phyloP scores from a whole-genome alignment of 2,329 filamentous ascomycete species.

The Exophiala calicioides region DNA sequence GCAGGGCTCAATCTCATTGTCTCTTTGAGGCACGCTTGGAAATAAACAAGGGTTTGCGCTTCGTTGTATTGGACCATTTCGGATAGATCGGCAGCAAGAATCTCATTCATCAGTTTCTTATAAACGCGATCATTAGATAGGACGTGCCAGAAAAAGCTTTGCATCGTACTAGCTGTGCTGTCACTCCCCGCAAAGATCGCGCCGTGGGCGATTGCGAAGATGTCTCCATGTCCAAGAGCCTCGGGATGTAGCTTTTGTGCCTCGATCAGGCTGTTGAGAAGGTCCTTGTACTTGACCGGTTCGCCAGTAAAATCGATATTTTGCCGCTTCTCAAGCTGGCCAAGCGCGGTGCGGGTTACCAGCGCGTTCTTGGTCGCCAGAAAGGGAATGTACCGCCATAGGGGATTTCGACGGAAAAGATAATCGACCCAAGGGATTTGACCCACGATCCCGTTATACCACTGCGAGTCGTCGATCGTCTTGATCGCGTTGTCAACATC shows the following conservation, averaged over 20 bases:
- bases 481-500: constrained; percentile 56
- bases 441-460: constrained; percentile 35
- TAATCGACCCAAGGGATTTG: constrained; percentile 48
- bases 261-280: constrained; percentile 55
- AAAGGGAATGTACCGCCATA: constrained; percentile 48
- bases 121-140: constrained; percentile 50
- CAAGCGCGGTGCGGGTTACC: constrained; percentile 50
- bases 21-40: constrained; percentile 30
- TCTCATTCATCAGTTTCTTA: constrained; percentile 50
- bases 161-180: constrained; percentile 61
- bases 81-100: constrained; percentile 30
- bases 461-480: constrained; percentile 50
- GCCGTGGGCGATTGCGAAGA: constrained; percentile 60
- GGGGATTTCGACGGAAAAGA: constrained; percentile 53
- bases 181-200: constrained; percentile 57
- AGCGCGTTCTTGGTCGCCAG: constrained; percentile 50
- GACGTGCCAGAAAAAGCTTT: constrained; percentile 57
- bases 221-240: constrained; percentile 53
- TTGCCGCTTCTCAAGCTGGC: constrained; percentile 52
- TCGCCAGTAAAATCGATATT: constrained; percentile 33
- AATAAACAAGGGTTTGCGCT: constrained; percentile 26
- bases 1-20: constrained; percentile 31
- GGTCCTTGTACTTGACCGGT: constrained; percentile 50
- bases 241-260: constrained; percentile 55
- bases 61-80: constrained; percentile 28